Evolutionary conservation across 371 early-diverging fungal genomes (phyloP).

Genomic region (Synchytrium microbalum): DNA sequence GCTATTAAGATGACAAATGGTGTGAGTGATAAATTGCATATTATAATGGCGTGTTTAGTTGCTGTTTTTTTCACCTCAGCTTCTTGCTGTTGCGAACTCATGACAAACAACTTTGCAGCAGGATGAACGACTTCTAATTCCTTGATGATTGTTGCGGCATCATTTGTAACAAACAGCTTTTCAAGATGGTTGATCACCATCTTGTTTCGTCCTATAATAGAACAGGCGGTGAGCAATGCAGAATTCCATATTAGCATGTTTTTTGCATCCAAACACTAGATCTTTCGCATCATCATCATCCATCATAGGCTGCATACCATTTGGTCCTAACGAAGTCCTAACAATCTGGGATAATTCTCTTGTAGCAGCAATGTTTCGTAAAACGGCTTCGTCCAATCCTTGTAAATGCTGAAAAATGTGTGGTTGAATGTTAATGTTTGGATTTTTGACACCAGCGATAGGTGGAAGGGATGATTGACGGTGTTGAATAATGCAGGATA

Average conservation of each 20-base stretch:
- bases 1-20: slow-evolving; percentile 28
- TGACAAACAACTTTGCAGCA: slow-evolving; percentile 93
- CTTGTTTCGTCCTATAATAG: slow-evolving; percentile 88
- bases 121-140: slow-evolving; percentile 98
- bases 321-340: slow-evolving; percentile 92
- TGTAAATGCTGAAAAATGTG: slow-evolving; percentile 64
- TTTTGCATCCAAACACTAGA: too few relatives aligned
- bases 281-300: not conserved
- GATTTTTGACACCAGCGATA: not conserved
- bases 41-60: not conserved
- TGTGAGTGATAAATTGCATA: not conserved
- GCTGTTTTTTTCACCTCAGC: slow-evolving; percentile 74
- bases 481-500: not conserved
- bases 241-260: not conserved
- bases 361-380: slow-evolving; percentile 88
- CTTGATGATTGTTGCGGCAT: slow-evolving; percentile 98
- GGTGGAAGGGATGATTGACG: slow-evolving; percentile 7
- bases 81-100: slow-evolving; percentile 98
- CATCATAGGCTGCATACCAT: slow-evolving; percentile 52
- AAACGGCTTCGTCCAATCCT: slow-evolving; percentile 94
- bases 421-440: slow-evolving; percentile 5
- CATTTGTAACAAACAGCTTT: slow-evolving; percentile 97
- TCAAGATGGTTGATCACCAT: slow-evolving; percentile 98
- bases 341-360: slow-evolving; percentile 86
- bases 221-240: not conserved